Evolutionary conservation across 306 rosid genomes (phyloP).

Genomic region (Citrullus colocynthis): DNA sequence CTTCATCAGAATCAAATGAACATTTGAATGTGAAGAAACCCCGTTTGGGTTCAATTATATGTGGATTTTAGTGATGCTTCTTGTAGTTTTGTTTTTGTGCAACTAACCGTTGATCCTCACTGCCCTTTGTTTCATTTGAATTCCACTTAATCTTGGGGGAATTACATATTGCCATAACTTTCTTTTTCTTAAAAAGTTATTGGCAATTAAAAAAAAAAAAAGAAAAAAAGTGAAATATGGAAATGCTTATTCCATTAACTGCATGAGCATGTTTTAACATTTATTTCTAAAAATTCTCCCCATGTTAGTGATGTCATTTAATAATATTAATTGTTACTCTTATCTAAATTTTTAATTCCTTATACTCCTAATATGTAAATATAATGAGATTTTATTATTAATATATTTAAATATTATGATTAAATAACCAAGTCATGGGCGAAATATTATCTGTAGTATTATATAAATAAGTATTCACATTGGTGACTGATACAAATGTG

Average conservation of each 20-base stretch:
- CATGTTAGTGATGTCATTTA: no score
- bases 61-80: not conserved
- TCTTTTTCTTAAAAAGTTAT: no score
- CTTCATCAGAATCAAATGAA: not conserved
- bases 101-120: not conserved
- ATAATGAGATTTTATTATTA: not conserved
- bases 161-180: no score
- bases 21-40: not conserved
- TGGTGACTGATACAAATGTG: not conserved
- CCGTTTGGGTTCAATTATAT: not conserved
- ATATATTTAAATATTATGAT: no score
- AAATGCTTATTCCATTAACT: not conserved
- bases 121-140: not conserved
- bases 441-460: no score
- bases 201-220: no score
- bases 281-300: no score
- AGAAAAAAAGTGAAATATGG: not conserved
- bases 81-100: not conserved
- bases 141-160: not conserved
- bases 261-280: not conserved
- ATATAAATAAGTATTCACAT: not conserved
- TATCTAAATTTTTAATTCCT: not conserved
- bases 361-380: not conserved
- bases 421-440: no score
- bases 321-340: no score